phyloP scores from a whole-genome alignment of 1,284 basidiomycete species.

The Leccinum olivaceoglutinosum region DNA sequence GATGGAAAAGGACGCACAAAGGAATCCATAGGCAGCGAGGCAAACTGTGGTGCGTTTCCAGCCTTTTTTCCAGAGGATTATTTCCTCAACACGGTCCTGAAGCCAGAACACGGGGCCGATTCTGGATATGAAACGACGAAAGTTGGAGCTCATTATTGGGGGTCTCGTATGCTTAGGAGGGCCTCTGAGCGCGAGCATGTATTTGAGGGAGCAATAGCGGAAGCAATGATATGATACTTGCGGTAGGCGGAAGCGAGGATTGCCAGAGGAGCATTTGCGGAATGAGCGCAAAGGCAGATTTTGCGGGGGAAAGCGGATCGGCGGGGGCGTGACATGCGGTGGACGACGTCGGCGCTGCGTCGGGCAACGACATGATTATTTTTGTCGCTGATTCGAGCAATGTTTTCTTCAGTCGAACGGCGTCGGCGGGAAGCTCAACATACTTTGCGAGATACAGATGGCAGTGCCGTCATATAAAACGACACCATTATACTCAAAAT shows the following conservation, averaged over 20 bases:
- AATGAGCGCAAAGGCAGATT: conserved; percentile 23
- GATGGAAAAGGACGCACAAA: conserved; percentile 46
- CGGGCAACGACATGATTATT: conserved; percentile 42
- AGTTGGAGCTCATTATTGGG: conserved; percentile 63
- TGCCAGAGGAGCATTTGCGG: conserved; percentile 23
- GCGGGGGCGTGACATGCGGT: neutral
- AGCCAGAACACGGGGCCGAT: conserved; percentile 72
- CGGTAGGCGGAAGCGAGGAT: conserved; percentile 4
- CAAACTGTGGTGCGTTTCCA: conserved; percentile 61
- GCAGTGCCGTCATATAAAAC: too few species aligned
- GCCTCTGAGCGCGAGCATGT: conserved; percentile 18
- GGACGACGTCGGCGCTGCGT: conserved; percentile 13
- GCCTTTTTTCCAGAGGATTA: conserved; percentile 66
- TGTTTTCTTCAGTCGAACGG: conserved; percentile 36
- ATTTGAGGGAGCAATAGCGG: conserved; percentile 20
- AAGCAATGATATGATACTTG: conserved; percentile 10
- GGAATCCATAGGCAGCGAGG: conserved; percentile 62
- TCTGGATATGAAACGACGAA: conserved; percentile 63
- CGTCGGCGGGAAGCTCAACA: conserved; percentile 45
- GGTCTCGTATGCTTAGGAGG: conserved; percentile 48
- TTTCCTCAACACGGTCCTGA: conserved; percentile 71
- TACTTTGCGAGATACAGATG: conserved; percentile 29
- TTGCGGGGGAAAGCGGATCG: conserved; percentile 18
- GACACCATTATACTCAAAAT: too few species aligned
- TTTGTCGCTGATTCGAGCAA: conserved; percentile 37